Conservation (phyloP, 768 basidiomycete genomes). For the Lentinula detonsa region DNA sequence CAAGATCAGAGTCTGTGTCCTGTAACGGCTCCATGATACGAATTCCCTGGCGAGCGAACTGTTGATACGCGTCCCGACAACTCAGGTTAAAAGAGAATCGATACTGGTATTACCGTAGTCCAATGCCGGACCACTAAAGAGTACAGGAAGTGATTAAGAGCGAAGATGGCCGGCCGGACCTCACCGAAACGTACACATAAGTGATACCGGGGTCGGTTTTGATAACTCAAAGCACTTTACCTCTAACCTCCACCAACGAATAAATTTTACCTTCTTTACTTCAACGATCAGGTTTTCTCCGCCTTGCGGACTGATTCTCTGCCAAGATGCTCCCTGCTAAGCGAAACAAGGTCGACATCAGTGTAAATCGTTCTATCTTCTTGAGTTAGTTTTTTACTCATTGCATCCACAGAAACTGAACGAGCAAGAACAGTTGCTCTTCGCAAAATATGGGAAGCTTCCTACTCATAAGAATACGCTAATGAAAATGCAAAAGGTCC, state of each 20-base stretch:
- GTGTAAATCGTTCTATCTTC: slow-evolving; percentile 44
- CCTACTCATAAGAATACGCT: slow-evolving; percentile 92
- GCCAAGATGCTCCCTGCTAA: slow-evolving; percentile 62
- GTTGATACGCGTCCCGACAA: no score
- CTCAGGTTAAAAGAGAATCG: no score
- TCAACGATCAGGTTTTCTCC: slow-evolving; percentile 9
- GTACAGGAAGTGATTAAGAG: no score
- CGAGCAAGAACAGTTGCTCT: slow-evolving; percentile 90
- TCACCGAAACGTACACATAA: neutral
- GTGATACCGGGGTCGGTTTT: neutral
- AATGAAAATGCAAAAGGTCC: slow-evolving; percentile 92
- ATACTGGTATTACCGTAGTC: no score
- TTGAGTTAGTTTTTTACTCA: neutral
- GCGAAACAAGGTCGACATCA: slow-evolving; percentile 93
- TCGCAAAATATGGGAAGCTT: slow-evolving; percentile 90
- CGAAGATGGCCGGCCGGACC: neutral
- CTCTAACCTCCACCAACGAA: slow-evolving; percentile 16
- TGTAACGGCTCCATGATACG: no score
- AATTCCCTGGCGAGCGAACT: no score
- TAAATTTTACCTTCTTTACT: slow-evolving; percentile 20
- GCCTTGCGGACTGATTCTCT: slow-evolving; percentile 15
- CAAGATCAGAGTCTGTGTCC: no score
- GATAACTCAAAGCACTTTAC: slow-evolving; percentile 6
- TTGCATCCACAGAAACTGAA: slow-evolving; percentile 55
- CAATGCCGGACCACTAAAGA: no score